Evolutionary conservation across 1,284 basidiomycete species (phyloP), one percentile per base, ranked within the genome.

Genomic region (Cutaneotrichosporon spelunceum): DNA sequence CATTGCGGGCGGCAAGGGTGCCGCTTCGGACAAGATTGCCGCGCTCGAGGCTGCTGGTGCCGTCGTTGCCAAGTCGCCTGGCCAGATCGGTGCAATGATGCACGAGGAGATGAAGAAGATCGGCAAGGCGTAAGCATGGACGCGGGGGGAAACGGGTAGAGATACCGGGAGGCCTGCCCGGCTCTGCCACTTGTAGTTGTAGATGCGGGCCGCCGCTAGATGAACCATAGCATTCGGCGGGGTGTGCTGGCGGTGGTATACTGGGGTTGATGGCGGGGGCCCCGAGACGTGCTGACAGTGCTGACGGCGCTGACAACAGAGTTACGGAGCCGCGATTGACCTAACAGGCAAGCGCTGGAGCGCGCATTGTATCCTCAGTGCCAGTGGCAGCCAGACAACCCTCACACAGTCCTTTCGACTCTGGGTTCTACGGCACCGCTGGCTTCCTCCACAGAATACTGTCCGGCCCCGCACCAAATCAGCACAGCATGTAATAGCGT

Each of bases 1-100:
- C 79, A 98, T 99, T 70, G 87, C 90, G 62, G 96, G 96, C 68
- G 96, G 96, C 57, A 99, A 99, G 83, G 95, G 91, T 76, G 92
- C 92, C 67, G 96, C 96, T 5, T 86, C 85, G 44, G 95, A 97
- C 82, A 99, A 99, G 82, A 93, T 98, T 59, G 86, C 85, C 64
- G 95, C 96, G n/a, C 84, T 99, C 48, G 87, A 93, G 78, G 87
- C 85, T 73, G 96, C 96, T 39, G 96, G 96, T 67, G 95, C 87
- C 39, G 84, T 94, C 69, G 94, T 99, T 63, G 95, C 93, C 34
- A 87, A 96, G 78, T 93, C 91, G 77, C 96, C 96, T n/a, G 92
- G 93, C 9, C 88, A 93, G 82, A 93, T 97, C 76, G 93, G 93
- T 55, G 70, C 80, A 39, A 86, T 91, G 71, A 91, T 97, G 86